A percentile compares a stretch with the other conserved stretches of the same genome.
Conservation (phyloP, 2,329 filamentous ascomycete species). For the Leptosphaerulina australis region DNA sequence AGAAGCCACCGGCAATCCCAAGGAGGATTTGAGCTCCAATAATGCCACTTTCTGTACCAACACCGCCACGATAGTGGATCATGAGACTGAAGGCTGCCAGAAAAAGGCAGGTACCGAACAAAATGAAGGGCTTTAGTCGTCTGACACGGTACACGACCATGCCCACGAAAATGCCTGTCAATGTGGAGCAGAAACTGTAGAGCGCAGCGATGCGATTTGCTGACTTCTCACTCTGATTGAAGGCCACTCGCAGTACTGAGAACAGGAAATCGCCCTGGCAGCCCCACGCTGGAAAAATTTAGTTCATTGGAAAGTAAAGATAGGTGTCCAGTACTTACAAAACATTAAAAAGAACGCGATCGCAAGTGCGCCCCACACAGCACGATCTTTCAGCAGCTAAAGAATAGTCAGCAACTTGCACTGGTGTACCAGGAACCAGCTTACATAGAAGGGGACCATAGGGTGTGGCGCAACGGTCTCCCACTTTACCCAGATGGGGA, state of each 20-base stretch:
- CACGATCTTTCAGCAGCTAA: conserved; percentile 64
- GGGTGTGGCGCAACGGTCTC: conserved; percentile 59
- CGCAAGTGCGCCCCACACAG: conserved; percentile 65
- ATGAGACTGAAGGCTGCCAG: conserved; percentile 68
- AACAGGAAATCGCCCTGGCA: conserved; percentile 69
- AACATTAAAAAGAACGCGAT: conserved; percentile 52
- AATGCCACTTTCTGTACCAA: conserved; percentile 59
- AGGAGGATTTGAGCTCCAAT: conserved; percentile 68
- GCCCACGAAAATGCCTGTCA: conserved; percentile 63
- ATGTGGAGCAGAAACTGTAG: conserved; percentile 64
- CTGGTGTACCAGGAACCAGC: conserved; percentile 12
- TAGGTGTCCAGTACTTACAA: conserved; percentile 2
- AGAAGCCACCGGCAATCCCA: conserved; percentile 68
- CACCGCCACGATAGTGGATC: conserved; percentile 65
- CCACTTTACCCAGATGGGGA: conserved; percentile 61
- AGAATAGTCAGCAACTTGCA: background rate
- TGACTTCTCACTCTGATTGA: conserved; percentile 62
- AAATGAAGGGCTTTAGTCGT: conserved; percentile 66
- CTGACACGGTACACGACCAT: conserved; percentile 62
- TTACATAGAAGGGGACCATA: conserved; percentile 62
- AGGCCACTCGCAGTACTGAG: conserved; percentile 66
- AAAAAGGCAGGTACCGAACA: conserved; percentile 65
- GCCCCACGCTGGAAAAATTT: conserved; percentile 6
- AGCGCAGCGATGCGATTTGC: conserved; percentile 66
- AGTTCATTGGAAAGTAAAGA: background rate